Evolutionary conservation across 2,329 filamentous ascomycete species (phyloP).

Genomic region (Cadophora sp.): DNA sequence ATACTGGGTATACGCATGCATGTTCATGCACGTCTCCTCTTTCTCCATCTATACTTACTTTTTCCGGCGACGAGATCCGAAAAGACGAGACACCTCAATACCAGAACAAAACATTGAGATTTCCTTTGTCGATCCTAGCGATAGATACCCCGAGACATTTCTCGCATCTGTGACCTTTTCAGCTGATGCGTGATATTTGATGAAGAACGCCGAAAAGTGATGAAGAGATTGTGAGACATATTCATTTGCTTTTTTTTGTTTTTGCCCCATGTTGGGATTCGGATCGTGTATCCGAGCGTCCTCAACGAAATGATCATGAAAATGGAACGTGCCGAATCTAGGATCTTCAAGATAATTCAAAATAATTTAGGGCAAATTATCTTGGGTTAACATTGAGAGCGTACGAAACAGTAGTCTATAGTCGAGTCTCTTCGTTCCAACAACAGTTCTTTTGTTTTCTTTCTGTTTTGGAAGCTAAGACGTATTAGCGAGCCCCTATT

Average conservation of each 20-base stretch:
- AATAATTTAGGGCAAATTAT: too few species aligned
- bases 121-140: not conserved
- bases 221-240: not conserved
- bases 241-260: not conserved
- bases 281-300: not conserved
- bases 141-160: not conserved
- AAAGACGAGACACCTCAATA: not conserved
- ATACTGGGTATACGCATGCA: not conserved
- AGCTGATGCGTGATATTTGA: not conserved
- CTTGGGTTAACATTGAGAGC: too few species aligned
- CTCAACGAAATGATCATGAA: not conserved
- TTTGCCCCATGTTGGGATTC: not conserved
- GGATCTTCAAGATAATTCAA: not conserved
- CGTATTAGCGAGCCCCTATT: slow-evolving; percentile 14
- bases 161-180: not conserved
- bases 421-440: too few species aligned
- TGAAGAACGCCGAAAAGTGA: not conserved
- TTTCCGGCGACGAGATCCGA: not conserved
- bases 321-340: not conserved
- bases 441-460: not conserved
- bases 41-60: not conserved
- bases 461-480: not conserved
- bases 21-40: not conserved
- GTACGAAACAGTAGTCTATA: too few species aligned
- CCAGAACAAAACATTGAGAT: not conserved